Base-by-base conservation (phyloP, 345 rosid species). In the Tarenaya hassleriana region DNA sequence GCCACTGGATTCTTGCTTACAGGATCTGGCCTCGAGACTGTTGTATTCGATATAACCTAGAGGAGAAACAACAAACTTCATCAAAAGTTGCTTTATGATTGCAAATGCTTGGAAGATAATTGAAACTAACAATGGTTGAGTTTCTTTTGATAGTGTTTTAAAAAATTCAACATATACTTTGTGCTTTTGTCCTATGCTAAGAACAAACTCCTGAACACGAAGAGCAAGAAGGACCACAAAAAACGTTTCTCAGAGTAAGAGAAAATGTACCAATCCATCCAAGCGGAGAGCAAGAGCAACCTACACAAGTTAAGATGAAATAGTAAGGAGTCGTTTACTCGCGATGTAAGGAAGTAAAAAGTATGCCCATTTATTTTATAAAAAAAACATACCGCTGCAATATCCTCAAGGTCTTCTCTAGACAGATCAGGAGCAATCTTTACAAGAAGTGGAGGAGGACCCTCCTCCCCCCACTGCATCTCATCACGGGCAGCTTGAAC, bases 381-480 rank as follows among this genome's bases (percentile, higher is more conserved):
- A 47, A 45, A 44, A 52, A 16, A 43, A 57, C 81, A 41, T 46
- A 92, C 98, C 33, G 94, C 95, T 58, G 98, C 98, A 74, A 92
- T 92, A 69, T 92, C 98, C 68, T 88, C 94, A 39, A 88, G 95
- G 76, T 92, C 98, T 74, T 84, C 98, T 64, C 70, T 78, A 1
- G 96, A 83, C 60, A 92, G 69, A 76, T 92, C 97, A 41, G 98
- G 98, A 63, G 97, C 96, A 64, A 92, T 88, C 72, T 92, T 92
- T 31, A 92, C 95, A 53, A 92, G 86, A 69, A 92, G 67, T 45
- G 97, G 98, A 69, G 97, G 98, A 21, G 96, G 97, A 31, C 97
- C 96, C 34, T 85, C 98, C 70, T 88, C 98, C 47, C 88, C 98
- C 98, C 98, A 92, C 58, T 92, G 97, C 98, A 92, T 92, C 77